Evolutionary conservation across 2,329 filamentous ascomycete species (phyloP).

Genomic region (Rhynchosporium secalis): DNA sequence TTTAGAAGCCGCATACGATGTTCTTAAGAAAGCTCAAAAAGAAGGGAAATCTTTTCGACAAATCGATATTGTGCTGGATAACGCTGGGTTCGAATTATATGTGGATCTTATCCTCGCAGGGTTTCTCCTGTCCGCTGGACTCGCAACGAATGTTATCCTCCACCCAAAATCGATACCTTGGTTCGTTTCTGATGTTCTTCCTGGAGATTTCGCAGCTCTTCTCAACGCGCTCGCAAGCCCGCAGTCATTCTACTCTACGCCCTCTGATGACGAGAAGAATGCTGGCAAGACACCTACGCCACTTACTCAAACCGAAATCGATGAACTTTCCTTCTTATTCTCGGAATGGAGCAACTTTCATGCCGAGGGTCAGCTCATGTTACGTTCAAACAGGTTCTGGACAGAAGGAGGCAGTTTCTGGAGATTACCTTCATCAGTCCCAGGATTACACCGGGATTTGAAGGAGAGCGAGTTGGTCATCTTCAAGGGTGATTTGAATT

Average conservation of each 20-base stretch:
- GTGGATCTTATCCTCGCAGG: conserved; percentile 92
- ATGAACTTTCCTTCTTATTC: conserved; percentile 75
- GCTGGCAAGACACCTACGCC: conserved; percentile 58
- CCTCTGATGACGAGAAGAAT: conserved; percentile 64
- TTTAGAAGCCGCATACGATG: conserved; percentile 68
- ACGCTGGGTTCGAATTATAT: conserved; percentile 95
- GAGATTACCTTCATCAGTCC: conserved; percentile 71
- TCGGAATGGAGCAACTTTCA: conserved; percentile 78
- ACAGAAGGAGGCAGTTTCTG: conserved; percentile 86
- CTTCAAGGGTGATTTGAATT: conserved; percentile 98
- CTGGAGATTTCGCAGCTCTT: conserved; percentile 79
- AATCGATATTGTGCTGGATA: conserved; percentile 94
- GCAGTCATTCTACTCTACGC: conserved; percentile 73
- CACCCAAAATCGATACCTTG: conserved; percentile 95
- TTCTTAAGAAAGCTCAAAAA: conserved; percentile 64
- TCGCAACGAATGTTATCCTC: conserved; percentile 84
- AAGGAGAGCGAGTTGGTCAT: conserved; percentile 83
- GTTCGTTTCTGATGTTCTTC: conserved; percentile 96
- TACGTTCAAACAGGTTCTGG: conserved; percentile 90
- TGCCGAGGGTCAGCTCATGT: conserved; percentile 76
- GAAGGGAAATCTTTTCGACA: conserved; percentile 67
- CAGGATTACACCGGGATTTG: conserved; percentile 72
- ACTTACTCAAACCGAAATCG: conserved; percentile 66
- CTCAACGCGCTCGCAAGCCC: conserved; percentile 78
- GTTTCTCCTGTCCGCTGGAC: conserved; percentile 78